phyloP scores from a whole-genome alignment of 441 rosid species.

The Erysimum pusillum region DNA sequence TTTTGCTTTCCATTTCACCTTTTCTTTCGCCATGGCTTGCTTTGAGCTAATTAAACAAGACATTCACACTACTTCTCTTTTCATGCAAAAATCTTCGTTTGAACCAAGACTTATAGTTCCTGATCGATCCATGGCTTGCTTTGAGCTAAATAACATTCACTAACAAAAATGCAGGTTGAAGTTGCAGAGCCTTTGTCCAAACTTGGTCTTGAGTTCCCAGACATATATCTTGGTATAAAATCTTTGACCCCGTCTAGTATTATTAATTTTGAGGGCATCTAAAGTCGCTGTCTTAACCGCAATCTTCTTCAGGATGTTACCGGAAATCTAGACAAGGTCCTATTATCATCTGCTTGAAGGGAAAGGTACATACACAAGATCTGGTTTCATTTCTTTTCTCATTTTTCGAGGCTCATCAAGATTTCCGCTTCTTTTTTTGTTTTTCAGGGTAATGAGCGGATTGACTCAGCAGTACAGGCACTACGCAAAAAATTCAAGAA shows the following conservation, averaged over 20 bases:
- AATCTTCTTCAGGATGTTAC: constrained; percentile 64
- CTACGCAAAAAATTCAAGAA: constrained; percentile 65
- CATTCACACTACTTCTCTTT: neutral
- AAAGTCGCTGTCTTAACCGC: constrained; percentile 27
- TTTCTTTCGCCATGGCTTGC: constrained; percentile 7
- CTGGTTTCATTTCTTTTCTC: constrained; percentile 3
- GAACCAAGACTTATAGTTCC: neutral
- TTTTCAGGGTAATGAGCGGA: constrained; percentile 64
- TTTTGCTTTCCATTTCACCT: constrained; percentile 12
- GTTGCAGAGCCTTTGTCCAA: constrained; percentile 81
- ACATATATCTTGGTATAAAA: constrained; percentile 74
- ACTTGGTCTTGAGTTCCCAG: constrained; percentile 88
- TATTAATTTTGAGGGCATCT: constrained; percentile 4
- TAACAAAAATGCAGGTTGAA: constrained; percentile 71
- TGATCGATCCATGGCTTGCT: neutral
- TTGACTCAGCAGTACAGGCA: constrained; percentile 64
- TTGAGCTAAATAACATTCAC: neutral
- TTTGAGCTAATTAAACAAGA: constrained; percentile 8
- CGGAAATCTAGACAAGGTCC: constrained; percentile 83
- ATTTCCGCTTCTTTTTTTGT: neutral
- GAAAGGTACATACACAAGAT: constrained; percentile 68
- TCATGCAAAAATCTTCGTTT: neutral
- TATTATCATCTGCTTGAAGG: constrained; percentile 67
- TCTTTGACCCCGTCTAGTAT: constrained; percentile 10
- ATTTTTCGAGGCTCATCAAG: neutral